phyloP scores from a whole-genome alignment of 2,329 filamentous ascomycete species.

The Xylaria sp. region DNA sequence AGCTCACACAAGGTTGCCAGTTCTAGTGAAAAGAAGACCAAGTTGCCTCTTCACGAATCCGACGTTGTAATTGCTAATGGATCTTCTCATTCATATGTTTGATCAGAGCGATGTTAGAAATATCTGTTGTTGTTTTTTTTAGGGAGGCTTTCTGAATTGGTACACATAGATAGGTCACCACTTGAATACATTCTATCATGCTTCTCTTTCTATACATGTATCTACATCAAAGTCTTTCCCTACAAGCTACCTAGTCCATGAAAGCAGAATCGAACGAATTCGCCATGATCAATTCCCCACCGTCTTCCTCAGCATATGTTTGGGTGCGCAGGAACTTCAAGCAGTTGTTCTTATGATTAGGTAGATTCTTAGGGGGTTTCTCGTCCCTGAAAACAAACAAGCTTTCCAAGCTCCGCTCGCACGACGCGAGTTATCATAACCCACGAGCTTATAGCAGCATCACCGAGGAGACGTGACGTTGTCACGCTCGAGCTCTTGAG shows the following conservation, averaged over 20 bases:
- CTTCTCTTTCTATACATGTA: neutral
- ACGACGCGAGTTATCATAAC: constrained; percentile 19
- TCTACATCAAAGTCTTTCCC: neutral
- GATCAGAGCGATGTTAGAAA: constrained; percentile 4
- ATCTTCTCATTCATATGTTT: constrained; percentile 39
- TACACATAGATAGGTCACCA: neutral
- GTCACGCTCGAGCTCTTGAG: constrained; percentile 9
- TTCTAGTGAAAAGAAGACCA: constrained; percentile 39
- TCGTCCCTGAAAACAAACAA: neutral
- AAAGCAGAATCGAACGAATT: neutral
- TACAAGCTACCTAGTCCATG: neutral
- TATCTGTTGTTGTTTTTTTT: constrained; percentile 9
- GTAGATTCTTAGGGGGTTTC: neutral
- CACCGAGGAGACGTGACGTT: constrained; percentile 21
- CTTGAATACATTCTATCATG: neutral
- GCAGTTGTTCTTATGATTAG: neutral
- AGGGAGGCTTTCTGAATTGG: neutral
- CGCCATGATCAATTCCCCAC: neutral
- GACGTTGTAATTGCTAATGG: constrained; percentile 46
- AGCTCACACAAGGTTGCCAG: constrained; percentile 29
- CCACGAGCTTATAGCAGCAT: neutral
- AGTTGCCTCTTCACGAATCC: constrained; percentile 41
- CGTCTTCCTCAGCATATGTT: neutral
- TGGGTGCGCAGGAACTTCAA: neutral
- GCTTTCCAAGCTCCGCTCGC: constrained; percentile 4